Evolutionary conservation across 805 yeast species (phyloP).

Genomic region (Jamesozyma spencerorum): DNA sequence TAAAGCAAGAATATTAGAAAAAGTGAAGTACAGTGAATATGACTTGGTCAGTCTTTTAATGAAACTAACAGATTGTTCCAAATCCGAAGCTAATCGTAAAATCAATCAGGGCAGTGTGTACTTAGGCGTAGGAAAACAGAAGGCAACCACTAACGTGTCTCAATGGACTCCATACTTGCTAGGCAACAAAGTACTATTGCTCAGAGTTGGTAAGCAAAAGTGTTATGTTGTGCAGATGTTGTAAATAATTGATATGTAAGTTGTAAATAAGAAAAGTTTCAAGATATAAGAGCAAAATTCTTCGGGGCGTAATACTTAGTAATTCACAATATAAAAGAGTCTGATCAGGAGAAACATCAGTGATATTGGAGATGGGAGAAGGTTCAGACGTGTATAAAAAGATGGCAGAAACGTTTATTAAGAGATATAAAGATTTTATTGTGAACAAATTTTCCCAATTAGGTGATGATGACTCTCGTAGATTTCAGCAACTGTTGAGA

Average conservation of each 20-base stretch:
- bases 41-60: slow-evolving; percentile 45
- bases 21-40: slow-evolving; percentile 21
- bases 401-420: slow-evolving; percentile 18
- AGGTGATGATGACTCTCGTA: slow-evolving; percentile 6
- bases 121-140: slow-evolving; percentile 49
- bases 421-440: slow-evolving; percentile 14
- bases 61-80: slow-evolving; percentile 39
- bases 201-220: slow-evolving; percentile 68
- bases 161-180: slow-evolving; percentile 44
- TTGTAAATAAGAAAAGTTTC: neutral
- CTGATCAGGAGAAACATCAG: too few relatives aligned
- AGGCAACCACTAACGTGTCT: slow-evolving; percentile 39
- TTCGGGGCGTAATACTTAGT: neutral
- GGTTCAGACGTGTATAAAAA: slow-evolving; percentile 1
- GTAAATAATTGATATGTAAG: neutral
- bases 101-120: slow-evolving; percentile 67
- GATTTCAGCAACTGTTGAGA: slow-evolving; percentile 14
- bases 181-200: slow-evolving; percentile 49
- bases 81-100: slow-evolving; percentile 50
- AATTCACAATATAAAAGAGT: too few relatives aligned
- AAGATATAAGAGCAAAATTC: neutral
- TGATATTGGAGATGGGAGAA: too few relatives aligned
- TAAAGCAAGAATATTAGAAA: slow-evolving; percentile 15
- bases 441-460: slow-evolving; percentile 14
- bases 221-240: slow-evolving; percentile 39